A percentile compares a stretch with the other conserved stretches of the same genome.
phyloP scores from a whole-genome alignment of 495 filamentous ascomycete genomes.

The Penicillium canescens region DNA sequence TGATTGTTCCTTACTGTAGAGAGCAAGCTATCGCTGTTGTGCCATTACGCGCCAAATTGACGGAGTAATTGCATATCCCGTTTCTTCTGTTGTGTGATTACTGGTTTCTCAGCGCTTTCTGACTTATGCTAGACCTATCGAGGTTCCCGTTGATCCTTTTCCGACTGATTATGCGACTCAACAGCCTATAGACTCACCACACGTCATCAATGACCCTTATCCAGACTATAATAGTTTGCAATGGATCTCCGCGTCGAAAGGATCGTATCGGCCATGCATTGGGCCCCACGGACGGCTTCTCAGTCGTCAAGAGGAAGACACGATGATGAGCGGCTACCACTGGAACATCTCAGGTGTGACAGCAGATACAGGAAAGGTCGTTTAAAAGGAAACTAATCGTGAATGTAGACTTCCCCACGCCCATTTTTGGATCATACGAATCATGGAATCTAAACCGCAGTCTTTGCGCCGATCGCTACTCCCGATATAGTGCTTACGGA shows the following conservation, averaged over 20 bases:
- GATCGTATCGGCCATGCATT: conserved; percentile 35
- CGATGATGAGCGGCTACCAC: conserved; percentile 6
- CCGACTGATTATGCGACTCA: conserved; percentile 1
- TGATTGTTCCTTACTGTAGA: conserved; percentile 1
- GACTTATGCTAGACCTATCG: conserved; percentile 1
- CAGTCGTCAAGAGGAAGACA: conserved; percentile 38
- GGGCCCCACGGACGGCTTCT: conserved; percentile 42
- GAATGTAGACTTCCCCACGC: conserved; percentile 31
- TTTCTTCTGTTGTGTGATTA: background rate
- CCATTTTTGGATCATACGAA: conserved; percentile 44
- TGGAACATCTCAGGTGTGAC: conserved; percentile 12
- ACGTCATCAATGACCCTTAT: conserved; percentile 43
- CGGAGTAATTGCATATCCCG: background rate
- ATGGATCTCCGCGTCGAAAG: conserved; percentile 40
- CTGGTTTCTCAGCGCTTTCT: background rate
- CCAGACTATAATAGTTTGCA: conserved; percentile 43
- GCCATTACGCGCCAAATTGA: background rate
- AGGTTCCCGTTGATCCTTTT: background rate
- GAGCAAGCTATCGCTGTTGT: background rate
- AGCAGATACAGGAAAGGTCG: background rate
- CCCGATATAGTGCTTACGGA: conserved; percentile 49
- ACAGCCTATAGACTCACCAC: background rate
- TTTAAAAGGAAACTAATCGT: background rate
- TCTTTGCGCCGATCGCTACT: conserved; percentile 49
- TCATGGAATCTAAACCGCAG: conserved; percentile 38